Evolutionary conservation across 176 grass and related monocot genomes (phyloP).

Genomic region (Raddia guianensis): DNA sequence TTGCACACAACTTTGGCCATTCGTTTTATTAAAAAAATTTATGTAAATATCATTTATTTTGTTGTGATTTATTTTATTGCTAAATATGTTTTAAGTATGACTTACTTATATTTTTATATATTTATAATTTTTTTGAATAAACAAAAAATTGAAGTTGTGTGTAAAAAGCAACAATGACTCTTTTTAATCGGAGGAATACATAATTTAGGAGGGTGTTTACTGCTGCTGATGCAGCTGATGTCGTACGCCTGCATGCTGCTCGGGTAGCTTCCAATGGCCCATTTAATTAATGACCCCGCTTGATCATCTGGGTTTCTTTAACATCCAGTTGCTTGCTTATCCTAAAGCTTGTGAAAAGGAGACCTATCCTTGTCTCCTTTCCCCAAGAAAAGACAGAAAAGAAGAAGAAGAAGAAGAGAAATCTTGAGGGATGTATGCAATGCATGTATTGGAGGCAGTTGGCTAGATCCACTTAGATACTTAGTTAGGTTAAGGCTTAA

Average conservation of each 20-base stretch:
- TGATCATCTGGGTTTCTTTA: constrained; percentile 12
- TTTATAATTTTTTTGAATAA: too few species aligned
- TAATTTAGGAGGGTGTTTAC: neutral
- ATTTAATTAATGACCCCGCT: neutral
- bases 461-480: constrained; percentile 26
- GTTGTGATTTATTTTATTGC: too few species aligned
- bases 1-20: too few species aligned
- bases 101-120: too few species aligned
- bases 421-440: neutral
- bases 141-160: too few species aligned
- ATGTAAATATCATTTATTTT: too few species aligned
- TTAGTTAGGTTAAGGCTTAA: neutral
- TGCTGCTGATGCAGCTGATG: constrained; percentile 9
- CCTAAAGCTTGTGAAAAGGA: neutral
- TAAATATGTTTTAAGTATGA: too few species aligned
- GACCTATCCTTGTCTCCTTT: neutral
- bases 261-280: neutral
- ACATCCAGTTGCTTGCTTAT: neutral
- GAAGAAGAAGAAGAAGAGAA: neutral
- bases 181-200: too few species aligned
- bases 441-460: constrained; percentile 27
- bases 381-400: neutral
- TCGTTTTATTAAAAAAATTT: too few species aligned
- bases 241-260: constrained; percentile 2
- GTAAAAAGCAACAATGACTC: too few species aligned